Percentiles rank a stretch among this genome's conserved stretches.
Evolutionary conservation across 176 grass and related monocot genomes (phyloP).

Genomic region (Hsuehochloa calcarea): DNA sequence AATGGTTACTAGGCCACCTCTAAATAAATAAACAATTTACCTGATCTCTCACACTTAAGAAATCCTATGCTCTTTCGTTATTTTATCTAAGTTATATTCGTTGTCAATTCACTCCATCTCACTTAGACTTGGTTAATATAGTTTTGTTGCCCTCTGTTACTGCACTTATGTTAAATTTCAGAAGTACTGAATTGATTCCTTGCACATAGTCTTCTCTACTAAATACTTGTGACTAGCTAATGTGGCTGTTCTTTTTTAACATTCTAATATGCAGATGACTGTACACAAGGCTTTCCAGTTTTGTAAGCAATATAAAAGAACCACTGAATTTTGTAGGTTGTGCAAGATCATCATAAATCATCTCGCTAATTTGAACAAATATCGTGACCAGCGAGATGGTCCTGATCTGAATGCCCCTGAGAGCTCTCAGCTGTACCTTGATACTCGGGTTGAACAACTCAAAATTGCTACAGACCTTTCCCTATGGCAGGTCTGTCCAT

Average conservation of each 20-base stretch:
- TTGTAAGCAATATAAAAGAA: slow-evolving; percentile 95
- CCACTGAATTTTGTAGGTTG: slow-evolving; percentile 87
- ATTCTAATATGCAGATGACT: slow-evolving; percentile 69
- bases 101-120: no score
- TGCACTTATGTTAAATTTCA: no score
- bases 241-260: slow-evolving; percentile 5
- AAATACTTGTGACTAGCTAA: neutral
- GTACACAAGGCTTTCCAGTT: slow-evolving; percentile 94
- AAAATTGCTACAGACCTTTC: slow-evolving; percentile 89
- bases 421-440: slow-evolving; percentile 83
- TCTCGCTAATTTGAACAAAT: slow-evolving; percentile 92
- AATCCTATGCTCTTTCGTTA: no score
- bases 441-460: slow-evolving; percentile 93
- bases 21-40: neutral
- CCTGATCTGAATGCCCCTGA: slow-evolving; percentile 81
- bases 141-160: no score
- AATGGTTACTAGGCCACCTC: no score
- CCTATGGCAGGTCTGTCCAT: slow-evolving; percentile 82
- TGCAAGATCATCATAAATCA: slow-evolving; percentile 97
- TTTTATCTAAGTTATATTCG: no score
- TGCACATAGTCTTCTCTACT: no score
- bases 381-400: slow-evolving; percentile 88
- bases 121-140: no score
- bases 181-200: no score
- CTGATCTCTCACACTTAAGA: no score